These are phyloP conservation scores for Fraxinus albicans DNA, from an alignment of 305 asterid genomes.

Conservation along the genomic window DNA sequence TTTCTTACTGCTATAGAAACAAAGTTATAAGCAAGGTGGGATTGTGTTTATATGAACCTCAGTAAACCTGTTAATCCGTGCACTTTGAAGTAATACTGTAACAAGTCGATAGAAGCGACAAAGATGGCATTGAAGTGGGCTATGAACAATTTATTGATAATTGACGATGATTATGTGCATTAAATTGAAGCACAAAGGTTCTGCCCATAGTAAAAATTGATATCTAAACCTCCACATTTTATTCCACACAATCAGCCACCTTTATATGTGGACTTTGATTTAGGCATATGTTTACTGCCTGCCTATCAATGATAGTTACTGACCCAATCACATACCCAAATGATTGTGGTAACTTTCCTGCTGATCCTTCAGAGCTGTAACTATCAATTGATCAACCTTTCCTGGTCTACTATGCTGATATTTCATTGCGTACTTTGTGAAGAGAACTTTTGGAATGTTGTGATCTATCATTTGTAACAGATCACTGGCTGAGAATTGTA, in stretches of 20 bases:
- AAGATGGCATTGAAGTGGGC: not conserved
- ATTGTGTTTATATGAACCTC: not conserved
- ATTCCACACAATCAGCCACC: not conserved
- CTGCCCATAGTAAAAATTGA: not conserved
- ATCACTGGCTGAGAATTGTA: conserved; percentile 15
- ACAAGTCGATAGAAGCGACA: not conserved
- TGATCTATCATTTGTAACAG: not conserved
- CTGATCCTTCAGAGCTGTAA: conserved; percentile 9
- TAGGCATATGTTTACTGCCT: not conserved
- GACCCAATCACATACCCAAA: conserved; percentile 5
- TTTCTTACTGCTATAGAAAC: not conserved
- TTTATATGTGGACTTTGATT: not conserved
- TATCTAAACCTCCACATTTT: not conserved
- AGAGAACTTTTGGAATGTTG: not conserved
- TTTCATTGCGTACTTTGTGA: not conserved
- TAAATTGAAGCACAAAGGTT: not conserved
- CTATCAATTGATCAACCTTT: conserved; percentile 6
- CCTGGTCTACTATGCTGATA: not conserved
- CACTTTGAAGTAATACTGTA: not conserved
- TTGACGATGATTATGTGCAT: not conserved
- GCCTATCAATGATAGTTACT: not conserved
- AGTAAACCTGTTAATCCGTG: not conserved
- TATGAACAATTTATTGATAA: not conserved
- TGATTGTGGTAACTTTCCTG: conserved; percentile 1
- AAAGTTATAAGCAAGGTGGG: not conserved